These are phyloP conservation scores for Boletellus sp. DNA, from an alignment of 768 basidiomycete species.

Conservation along the genomic window DNA sequence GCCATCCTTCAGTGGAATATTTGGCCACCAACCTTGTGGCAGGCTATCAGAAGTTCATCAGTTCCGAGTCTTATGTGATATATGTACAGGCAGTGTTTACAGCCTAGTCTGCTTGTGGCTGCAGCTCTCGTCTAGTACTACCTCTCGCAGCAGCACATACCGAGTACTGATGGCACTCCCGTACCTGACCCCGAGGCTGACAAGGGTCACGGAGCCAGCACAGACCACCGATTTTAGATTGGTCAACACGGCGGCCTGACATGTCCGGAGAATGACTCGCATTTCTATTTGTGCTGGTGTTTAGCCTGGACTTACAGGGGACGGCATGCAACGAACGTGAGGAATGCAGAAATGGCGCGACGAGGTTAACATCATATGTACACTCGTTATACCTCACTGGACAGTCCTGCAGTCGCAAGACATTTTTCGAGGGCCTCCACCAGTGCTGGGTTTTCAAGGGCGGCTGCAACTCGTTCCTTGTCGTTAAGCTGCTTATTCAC, in stretches of 20 bases:
- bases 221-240: slow-evolving; percentile 15
- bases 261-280: neutral
- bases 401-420: slow-evolving; percentile 38
- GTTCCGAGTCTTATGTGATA: neutral
- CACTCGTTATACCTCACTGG: neutral
- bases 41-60: neutral
- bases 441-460: slow-evolving; percentile 86
- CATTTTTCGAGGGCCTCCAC: slow-evolving; percentile 85
- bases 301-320: neutral
- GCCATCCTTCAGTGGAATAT: neutral
- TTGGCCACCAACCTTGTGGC: slow-evolving; percentile 17
- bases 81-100: slow-evolving; percentile 10
- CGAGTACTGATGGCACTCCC: neutral
- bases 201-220: slow-evolving; percentile 1
- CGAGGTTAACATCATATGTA: neutral
- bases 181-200: slow-evolving; percentile 7
- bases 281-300: neutral
- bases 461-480: slow-evolving; percentile 97
- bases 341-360: neutral
- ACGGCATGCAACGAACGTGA: neutral
- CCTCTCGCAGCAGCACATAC: neutral
- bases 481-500: slow-evolving; percentile 99
- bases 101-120: slow-evolving; percentile 17
- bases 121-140: slow-evolving; percentile 18
- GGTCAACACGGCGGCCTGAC: neutral